These are phyloP conservation scores for Kwoniella shivajii DNA, from an alignment of 1,284 basidiomycete genomes.

Conservation along the genomic window DNA sequence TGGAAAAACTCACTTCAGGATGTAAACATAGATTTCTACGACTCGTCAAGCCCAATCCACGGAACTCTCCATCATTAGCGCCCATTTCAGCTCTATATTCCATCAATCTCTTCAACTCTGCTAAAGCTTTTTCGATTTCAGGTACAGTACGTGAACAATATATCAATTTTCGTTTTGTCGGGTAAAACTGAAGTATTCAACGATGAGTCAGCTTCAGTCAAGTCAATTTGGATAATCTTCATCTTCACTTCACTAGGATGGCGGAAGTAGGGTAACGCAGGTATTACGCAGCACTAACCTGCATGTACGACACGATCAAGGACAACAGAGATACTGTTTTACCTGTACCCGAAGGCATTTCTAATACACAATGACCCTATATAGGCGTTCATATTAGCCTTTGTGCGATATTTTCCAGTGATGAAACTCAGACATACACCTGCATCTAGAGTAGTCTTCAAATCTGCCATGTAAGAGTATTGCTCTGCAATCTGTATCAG, in stretches of 20 bases:
- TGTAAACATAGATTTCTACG: conserved; percentile 97
- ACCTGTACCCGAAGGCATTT: conserved; percentile 99
- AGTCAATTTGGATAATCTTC: neutral
- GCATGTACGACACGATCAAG: conserved; percentile 96
- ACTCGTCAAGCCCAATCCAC: conserved; percentile 89
- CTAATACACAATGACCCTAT: conserved; percentile 96
- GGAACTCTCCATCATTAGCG: conserved; percentile 78
- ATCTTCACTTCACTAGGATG: neutral
- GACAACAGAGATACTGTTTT: conserved; percentile 97
- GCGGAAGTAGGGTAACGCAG: neutral
- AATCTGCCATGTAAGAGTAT: conserved; percentile 98
- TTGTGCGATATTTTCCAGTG: no score
- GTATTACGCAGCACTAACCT: conserved; percentile 59
- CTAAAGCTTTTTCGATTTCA: conserved; percentile 97
- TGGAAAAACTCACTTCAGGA: conserved; percentile 71
- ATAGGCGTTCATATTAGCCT: neutral
- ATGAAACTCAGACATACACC: conserved; percentile 56
- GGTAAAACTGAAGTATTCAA: conserved; percentile 76
- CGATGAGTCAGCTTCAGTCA: neutral
- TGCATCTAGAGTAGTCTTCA: conserved; percentile 94
- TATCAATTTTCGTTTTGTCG: conserved; percentile 88
- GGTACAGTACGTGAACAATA: conserved; percentile 99
- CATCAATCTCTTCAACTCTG: conserved; percentile 94
- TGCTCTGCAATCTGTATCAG: conserved; percentile 65
- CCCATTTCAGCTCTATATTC: conserved; percentile 79